These are phyloP conservation scores for Penicillium parvum DNA, from an alignment of 495 filamentous ascomycete species.

Conservation along the genomic window DNA sequence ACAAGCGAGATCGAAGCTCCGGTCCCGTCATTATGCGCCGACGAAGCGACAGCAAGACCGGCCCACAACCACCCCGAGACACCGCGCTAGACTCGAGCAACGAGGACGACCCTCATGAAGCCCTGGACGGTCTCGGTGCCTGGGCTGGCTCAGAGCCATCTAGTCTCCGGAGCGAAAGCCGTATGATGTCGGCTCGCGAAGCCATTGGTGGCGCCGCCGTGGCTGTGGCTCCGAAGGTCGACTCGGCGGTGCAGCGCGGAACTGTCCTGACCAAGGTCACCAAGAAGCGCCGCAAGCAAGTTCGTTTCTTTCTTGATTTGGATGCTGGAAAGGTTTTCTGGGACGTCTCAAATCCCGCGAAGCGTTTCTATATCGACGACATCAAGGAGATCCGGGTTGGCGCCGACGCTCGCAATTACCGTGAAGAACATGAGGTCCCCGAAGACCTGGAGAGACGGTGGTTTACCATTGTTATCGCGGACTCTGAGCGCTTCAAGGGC, in stretches of 20 bases:
- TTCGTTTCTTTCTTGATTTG: conserved; percentile 73
- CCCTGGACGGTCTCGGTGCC: conserved; percentile 33
- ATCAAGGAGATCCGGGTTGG: conserved; percentile 85
- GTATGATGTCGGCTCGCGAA: conserved; percentile 30
- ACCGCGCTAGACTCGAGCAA: conserved; percentile 48
- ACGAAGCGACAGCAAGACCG: conserved; percentile 80
- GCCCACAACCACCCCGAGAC: conserved; percentile 50
- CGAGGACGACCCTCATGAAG: conserved; percentile 64
- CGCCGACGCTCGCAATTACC: conserved; percentile 81
- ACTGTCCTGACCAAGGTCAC: conserved; percentile 75
- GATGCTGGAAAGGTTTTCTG: conserved; percentile 81
- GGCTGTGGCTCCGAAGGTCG: conserved; percentile 63
- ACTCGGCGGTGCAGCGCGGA: conserved; percentile 67
- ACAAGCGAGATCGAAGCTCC: conserved; percentile 76
- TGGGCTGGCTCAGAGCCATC: conserved; percentile 39
- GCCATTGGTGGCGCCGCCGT: conserved; percentile 16
- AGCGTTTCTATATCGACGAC: conserved; percentile 89
- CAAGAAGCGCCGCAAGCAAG: conserved; percentile 69
- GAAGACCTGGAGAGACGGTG: conserved; percentile 62
- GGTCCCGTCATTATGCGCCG: conserved; percentile 84
- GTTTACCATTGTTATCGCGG: conserved; percentile 83
- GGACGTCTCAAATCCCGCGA: conserved; percentile 73
- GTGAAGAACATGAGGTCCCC: conserved; percentile 71
- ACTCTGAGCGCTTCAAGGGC: conserved; percentile 62
- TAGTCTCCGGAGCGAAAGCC: conserved; percentile 35